A percentile compares a stretch with the other conserved stretches of the same genome.
Evolutionary conservation across 805 yeast species (phyloP).

Genomic region (Candida maesae): DNA sequence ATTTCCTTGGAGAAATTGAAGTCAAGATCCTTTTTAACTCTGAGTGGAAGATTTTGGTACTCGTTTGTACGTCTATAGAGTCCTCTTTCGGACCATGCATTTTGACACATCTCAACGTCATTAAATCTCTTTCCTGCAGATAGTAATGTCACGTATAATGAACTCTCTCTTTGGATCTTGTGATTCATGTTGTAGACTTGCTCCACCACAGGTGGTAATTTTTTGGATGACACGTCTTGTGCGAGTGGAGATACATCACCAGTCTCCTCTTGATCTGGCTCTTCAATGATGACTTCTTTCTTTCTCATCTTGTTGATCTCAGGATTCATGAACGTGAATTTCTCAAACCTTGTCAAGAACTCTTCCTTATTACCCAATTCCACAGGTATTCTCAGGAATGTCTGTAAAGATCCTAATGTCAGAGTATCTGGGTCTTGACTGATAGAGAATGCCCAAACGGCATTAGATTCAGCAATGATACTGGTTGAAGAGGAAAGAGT

Average conservation of each 20-base stretch:
- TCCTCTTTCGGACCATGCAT: slow-evolving; percentile 80
- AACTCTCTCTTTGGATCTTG: slow-evolving; percentile 20
- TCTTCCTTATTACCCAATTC: slow-evolving; percentile 34
- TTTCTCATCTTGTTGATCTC: slow-evolving; percentile 9
- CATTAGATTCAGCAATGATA: slow-evolving; percentile 70
- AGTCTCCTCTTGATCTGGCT: slow-evolving; percentile 18
- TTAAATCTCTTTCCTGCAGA: slow-evolving; percentile 57
- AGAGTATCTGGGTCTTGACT: slow-evolving; percentile 42
- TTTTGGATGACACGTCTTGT: too few species aligned
- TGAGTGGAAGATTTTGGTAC: slow-evolving; percentile 41
- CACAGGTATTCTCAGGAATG: slow-evolving; percentile 48
- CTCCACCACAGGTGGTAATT: slow-evolving; percentile 14
- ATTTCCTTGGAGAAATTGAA: slow-evolving; percentile 70
- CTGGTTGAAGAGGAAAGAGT: slow-evolving; percentile 38
- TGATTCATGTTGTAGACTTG: slow-evolving; percentile 6
- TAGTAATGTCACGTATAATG: slow-evolving; percentile 18
- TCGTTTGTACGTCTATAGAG: slow-evolving; percentile 49
- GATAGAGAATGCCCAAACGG: slow-evolving; percentile 60
- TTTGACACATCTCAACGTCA: slow-evolving; percentile 55
- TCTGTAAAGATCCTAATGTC: slow-evolving; percentile 40
- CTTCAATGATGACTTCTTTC: slow-evolving; percentile 12
- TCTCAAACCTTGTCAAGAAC: slow-evolving; percentile 33
- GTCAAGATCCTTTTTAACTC: slow-evolving; percentile 44
- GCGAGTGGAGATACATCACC: too few species aligned
- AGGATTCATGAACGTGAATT: slow-evolving; percentile 32